Base-by-base conservation (phyloP, 176 grass and related monocot species). In the Oryza punctata region DNA sequence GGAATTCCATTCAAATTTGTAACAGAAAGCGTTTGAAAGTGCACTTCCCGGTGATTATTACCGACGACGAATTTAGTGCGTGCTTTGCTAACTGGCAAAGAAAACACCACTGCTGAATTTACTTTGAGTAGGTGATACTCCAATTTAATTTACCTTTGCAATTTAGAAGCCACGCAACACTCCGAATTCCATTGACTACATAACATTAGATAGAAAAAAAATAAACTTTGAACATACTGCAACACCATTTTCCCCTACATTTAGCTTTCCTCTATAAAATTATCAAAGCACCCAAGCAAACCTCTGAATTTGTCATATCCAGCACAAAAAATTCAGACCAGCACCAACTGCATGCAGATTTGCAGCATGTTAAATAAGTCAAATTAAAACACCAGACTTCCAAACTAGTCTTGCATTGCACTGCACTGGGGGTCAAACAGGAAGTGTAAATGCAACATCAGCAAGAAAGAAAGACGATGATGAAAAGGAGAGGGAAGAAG, bases 11-110 rank as follows among this genome's bases (percentile, higher is more conserved):
- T 59, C 73, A 73, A 75, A 41, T 21, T 7, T 61, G 3, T 38
- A 50, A 40, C 33, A 79, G 19, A 5, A 6, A 29, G 49, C 18
- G 14, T 1, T 24, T 19, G 6, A 59, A 80, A 65, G 28, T 12
- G 60, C 2, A 63, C 10, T 6, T 11, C 15, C 19, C 12, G 16
- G 44, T 21, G 30, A 81, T 75, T 40, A 86, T 67, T 66, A 81
- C 44, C 44, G 69, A 30, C 44, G 60, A 41, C 68, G 60, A 4
- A 40, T 30, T 78, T 33, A 10, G 59, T 52, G 68, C 77, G 24
- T 59, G 57, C 84, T 86, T 86, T 52, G 76, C 69, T 86, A 65
- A 59, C 43, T 23, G 16, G 76, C 84, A 19, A 80, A 80, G 68
- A 32, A 32, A 73, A 82, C 38, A 47, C 1, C n/a, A 72, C 69